Conservation (phyloP, 768 basidiomycete species). For the Russula earlei region DNA sequence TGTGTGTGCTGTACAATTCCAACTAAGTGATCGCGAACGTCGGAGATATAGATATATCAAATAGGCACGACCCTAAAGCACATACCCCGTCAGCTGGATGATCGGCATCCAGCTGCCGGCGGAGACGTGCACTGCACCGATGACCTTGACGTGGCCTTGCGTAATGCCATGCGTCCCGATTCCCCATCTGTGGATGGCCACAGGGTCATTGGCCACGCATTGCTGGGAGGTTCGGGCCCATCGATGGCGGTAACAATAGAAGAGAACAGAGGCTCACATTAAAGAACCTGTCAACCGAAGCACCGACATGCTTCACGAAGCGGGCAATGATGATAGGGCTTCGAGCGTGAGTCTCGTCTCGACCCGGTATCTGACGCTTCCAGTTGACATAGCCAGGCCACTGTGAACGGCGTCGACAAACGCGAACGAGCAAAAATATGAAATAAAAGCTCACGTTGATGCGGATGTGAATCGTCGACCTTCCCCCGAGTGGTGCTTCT, state of each 20-base stretch:
- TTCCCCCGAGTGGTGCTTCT: neutral
- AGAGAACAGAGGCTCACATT: neutral
- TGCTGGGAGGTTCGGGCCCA: neutral
- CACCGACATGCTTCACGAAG: conserved; percentile 4
- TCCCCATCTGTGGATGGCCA: neutral
- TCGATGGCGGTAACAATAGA: neutral
- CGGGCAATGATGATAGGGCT: neutral
- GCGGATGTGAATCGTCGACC: neutral
- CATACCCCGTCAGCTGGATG: conserved; percentile 5
- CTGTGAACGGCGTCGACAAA: neutral
- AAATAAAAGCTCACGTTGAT: conserved; percentile 1
- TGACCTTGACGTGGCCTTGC: neutral
- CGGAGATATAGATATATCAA: too few relatives aligned
- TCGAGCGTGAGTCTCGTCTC: neutral
- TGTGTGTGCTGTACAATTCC: too few relatives aligned
- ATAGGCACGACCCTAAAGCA: neutral
- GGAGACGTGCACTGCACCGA: conserved; percentile 9
- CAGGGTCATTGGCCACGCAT: neutral
- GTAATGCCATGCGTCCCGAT: neutral
- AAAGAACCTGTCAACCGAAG: neutral
- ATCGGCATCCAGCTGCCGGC: conserved; percentile 10
- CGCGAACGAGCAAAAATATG: neutral
- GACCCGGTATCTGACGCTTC: neutral
- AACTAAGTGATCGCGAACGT: too few relatives aligned
- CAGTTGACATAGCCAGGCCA: neutral